These are phyloP conservation scores for Haematococcus sp. DNA, from an alignment of 139 green algal species.

Conservation along the genomic window DNA sequence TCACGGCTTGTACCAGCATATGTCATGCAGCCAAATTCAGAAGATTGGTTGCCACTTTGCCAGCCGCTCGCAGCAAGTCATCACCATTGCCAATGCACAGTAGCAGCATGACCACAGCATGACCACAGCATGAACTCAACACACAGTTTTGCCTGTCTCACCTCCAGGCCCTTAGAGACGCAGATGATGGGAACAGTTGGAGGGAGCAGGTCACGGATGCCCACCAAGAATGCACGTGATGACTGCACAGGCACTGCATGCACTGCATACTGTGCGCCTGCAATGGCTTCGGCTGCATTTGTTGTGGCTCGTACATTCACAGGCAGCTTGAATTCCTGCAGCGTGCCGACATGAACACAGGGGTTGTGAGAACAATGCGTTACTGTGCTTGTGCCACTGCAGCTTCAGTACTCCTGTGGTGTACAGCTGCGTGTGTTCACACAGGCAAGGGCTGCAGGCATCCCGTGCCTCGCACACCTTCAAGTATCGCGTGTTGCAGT, in stretches of 20 bases:
- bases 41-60: not conserved
- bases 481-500: constrained; percentile 88
- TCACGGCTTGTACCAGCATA: too few species aligned
- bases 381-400: not conserved
- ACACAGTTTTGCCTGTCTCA: too few species aligned
- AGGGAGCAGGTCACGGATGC: constrained; percentile 75
- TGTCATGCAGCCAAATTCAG: too few species aligned
- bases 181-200: constrained; percentile 86
- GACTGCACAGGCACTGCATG: constrained; percentile 95
- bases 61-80: not conserved
- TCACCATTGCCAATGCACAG: not conserved
- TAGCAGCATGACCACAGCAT: too few species aligned
- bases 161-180: constrained; percentile 85
- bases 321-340: constrained; percentile 75
- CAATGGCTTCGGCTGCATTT: constrained; percentile 65
- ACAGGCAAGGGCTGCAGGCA: not conserved
- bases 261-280: constrained; percentile 80
- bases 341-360: too few species aligned
- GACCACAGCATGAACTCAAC: too few species aligned
- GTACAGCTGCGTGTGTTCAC: not conserved
- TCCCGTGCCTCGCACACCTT: too few species aligned
- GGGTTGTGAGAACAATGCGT: too few species aligned
- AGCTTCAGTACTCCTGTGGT: not conserved
- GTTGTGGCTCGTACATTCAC: constrained; percentile 84
- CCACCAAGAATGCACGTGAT: constrained; percentile 72